These are phyloP conservation scores for Pezicula carpinea DNA, from an alignment of 2,329 filamentous ascomycete genomes.

Conservation along the genomic window DNA sequence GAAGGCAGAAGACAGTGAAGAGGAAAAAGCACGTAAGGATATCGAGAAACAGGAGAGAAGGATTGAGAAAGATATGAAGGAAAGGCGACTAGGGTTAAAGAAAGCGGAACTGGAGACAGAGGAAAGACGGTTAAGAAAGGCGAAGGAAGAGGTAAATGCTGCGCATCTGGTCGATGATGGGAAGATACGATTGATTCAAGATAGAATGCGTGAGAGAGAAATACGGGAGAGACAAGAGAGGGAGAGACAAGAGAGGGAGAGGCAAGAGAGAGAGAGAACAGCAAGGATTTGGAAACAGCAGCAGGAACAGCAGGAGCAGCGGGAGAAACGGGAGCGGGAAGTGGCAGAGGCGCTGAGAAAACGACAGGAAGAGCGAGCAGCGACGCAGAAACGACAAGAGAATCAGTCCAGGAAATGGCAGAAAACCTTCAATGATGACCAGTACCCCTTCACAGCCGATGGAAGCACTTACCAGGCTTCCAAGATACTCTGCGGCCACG, in stretches of 20 bases:
- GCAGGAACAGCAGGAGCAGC: slow-evolving; percentile 7
- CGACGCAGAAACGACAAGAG: slow-evolving; percentile 9
- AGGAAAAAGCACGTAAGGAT: slow-evolving; percentile 29
- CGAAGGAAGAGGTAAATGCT: slow-evolving; percentile 6
- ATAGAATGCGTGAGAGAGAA: slow-evolving; percentile 10
- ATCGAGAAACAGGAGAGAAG: slow-evolving; percentile 27
- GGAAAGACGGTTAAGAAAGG: slow-evolving; percentile 4
- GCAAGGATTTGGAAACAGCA: slow-evolving; percentile 10
- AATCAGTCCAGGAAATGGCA: slow-evolving; percentile 6
- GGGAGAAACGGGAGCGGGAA: slow-evolving; percentile 9
- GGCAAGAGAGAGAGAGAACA: slow-evolving; percentile 7
- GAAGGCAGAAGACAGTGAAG: slow-evolving; percentile 25
- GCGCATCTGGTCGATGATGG: slow-evolving; percentile 11
- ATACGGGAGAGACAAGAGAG: slow-evolving; percentile 4
- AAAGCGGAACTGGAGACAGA: slow-evolving; percentile 14
- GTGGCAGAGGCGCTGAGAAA: slow-evolving; percentile 8
- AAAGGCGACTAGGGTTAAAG: slow-evolving; percentile 20
- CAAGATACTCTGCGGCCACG: slow-evolving; percentile 10
- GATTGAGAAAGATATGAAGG: slow-evolving; percentile 30
- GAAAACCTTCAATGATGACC: not conserved
- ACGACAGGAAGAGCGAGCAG: slow-evolving; percentile 12
- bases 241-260: slow-evolving; percentile 7
- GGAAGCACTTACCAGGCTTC: not conserved
- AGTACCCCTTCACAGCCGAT: not conserved
- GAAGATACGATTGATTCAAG: slow-evolving; percentile 4